Evolutionary conservation across 192 early-diverging fungal species (phyloP).

Genomic region (Backusella circina): DNA sequence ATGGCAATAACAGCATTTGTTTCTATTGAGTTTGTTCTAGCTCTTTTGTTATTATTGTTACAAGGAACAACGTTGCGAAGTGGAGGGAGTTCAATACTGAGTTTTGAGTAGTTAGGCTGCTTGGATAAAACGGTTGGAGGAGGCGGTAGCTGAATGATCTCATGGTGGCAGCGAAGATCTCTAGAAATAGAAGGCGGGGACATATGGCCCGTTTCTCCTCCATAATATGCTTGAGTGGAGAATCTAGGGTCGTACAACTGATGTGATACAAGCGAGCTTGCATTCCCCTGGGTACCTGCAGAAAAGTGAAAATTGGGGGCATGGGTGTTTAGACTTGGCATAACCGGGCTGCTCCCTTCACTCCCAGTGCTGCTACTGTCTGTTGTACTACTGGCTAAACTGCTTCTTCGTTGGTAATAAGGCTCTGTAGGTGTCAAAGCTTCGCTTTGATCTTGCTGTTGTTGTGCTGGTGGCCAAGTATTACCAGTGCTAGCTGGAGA

Average conservation of each 20-base stretch:
- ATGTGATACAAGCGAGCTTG: background rate
- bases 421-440: background rate
- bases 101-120: background rate
- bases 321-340: background rate
- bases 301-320: background rate
- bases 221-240: conserved; percentile 7
- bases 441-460: background rate
- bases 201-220: background rate
- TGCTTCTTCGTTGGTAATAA: conserved; percentile 1
- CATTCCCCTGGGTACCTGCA: background rate
- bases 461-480: background rate
- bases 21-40: background rate
- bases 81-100: conserved; percentile 4
- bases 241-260: background rate
- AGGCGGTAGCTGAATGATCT: background rate
- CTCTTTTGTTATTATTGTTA: background rate
- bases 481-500: background rate
- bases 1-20: conserved; percentile 4
- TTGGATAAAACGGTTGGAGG: background rate
- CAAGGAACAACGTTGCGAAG: background rate
- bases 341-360: background rate
- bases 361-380: background rate
- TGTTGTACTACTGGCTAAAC: conserved; percentile 5
- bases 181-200: background rate
- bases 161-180: background rate